phyloP scores from a whole-genome alignment of 768 basidiomycete genomes.

The Boletus tylopilopsis region DNA sequence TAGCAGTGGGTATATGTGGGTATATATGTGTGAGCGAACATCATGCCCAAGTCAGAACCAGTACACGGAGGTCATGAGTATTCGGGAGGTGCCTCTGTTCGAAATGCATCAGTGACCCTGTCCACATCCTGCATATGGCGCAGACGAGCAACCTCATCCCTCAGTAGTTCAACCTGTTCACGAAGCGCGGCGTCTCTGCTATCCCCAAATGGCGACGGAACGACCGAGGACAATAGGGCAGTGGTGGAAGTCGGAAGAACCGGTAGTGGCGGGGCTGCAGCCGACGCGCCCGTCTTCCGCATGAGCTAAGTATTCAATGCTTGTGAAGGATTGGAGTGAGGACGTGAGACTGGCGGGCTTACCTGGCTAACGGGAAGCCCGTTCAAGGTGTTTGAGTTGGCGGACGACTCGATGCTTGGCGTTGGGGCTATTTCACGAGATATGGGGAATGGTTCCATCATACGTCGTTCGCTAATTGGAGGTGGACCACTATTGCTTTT shows the following conservation, averaged over 20 bases:
- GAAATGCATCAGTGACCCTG: background rate
- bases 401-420: background rate
- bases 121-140: background rate
- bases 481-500: background rate
- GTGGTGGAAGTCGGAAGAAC: background rate
- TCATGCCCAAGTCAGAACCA: too few relatives aligned
- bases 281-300: background rate
- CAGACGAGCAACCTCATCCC: slow-evolving; percentile 11
- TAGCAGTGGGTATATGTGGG: too few relatives aligned
- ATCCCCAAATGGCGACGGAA: background rate
- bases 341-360: background rate
- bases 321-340: too few relatives aligned
- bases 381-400: too few relatives aligned
- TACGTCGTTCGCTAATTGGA: background rate
- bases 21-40: too few relatives aligned
- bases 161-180: slow-evolving; percentile 4
- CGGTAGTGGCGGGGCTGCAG: background rate
- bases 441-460: slow-evolving; percentile 3
- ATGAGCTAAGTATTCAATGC: too few relatives aligned
- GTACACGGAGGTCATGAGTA: too few relatives aligned
- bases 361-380: too few relatives aligned
- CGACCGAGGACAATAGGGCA: background rate
- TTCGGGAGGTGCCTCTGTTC: background rate
- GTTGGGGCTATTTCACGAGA: background rate
- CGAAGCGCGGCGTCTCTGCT: background rate